These are phyloP conservation scores for Parastagonospora avenae DNA, from an alignment of 2,329 filamentous ascomycete species.

Conservation along the genomic window DNA sequence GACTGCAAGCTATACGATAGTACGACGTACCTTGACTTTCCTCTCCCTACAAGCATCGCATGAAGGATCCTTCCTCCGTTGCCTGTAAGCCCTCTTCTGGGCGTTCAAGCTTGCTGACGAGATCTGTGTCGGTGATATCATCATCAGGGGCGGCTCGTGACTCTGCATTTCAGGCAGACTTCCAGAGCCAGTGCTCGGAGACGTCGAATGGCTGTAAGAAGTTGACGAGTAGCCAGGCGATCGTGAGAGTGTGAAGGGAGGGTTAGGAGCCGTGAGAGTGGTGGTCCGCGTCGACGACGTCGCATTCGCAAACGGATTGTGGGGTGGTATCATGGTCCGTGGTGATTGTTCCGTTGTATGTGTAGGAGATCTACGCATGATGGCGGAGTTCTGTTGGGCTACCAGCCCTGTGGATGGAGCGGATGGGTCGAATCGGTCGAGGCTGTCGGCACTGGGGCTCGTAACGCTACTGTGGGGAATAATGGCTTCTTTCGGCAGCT, in stretches of 20 bases:
- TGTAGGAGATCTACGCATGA: slow-evolving; percentile 40
- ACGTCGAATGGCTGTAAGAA: slow-evolving; percentile 42
- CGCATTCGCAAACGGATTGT: slow-evolving; percentile 38
- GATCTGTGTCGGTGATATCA: slow-evolving; percentile 49
- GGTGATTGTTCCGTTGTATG: slow-evolving; percentile 40
- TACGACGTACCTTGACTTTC: slow-evolving; percentile 64
- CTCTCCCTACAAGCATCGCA: slow-evolving; percentile 94
- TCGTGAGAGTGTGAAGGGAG: slow-evolving; percentile 33
- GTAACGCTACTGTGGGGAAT: slow-evolving; percentile 31
- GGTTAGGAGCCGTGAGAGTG: slow-evolving; percentile 36
- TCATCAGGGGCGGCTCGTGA: slow-evolving; percentile 44
- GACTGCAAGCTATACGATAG: background rate
- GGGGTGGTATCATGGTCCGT: slow-evolving; percentile 39
- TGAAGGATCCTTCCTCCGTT: slow-evolving; percentile 93
- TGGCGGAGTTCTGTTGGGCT: background rate
- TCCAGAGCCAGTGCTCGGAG: slow-evolving; percentile 43
- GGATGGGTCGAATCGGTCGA: background rate
- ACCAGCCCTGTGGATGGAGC: background rate
- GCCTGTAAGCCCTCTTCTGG: slow-evolving; percentile 92
- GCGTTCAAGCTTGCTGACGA: slow-evolving; percentile 64
- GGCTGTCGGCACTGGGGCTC: background rate
- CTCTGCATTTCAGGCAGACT: slow-evolving; percentile 36
- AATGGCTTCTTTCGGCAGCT: slow-evolving; percentile 37
- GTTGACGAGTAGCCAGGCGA: slow-evolving; percentile 39
- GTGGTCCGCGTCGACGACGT: slow-evolving; percentile 29